These are phyloP conservation scores for Acanthamoeba royreba DNA, from an alignment of 208 protist genomes.

Conservation along the genomic window DNA sequence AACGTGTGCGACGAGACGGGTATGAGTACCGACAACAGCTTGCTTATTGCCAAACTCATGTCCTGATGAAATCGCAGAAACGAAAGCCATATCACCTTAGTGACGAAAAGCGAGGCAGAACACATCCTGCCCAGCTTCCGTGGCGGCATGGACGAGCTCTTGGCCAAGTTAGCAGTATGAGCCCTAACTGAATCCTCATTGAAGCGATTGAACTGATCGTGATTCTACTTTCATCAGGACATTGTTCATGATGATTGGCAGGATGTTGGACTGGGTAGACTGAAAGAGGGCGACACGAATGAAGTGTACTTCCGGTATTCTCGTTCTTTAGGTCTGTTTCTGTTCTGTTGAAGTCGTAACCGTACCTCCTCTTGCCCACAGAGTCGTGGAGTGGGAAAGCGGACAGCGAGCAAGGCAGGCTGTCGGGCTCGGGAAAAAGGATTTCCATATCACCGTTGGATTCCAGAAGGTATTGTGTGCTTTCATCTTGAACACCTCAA, in stretches of 20 bases:
- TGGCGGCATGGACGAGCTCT: not conserved
- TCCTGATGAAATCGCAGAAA: not conserved
- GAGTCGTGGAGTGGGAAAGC: not conserved
- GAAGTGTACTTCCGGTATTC: slow-evolving; percentile 5
- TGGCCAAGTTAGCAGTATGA: not conserved
- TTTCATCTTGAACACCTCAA: not conserved
- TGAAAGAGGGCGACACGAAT: not conserved
- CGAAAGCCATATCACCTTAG: not conserved
- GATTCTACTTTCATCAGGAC: not conserved
- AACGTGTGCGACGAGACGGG: not conserved
- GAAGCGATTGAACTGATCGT: not conserved
- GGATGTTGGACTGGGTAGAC: not conserved
- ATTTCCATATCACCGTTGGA: not conserved
- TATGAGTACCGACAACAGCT: not conserved
- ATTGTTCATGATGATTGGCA: not conserved
- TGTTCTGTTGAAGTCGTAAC: too few relatives aligned
- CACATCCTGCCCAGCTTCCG: not conserved
- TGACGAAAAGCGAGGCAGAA: not conserved
- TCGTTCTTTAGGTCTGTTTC: too few relatives aligned
- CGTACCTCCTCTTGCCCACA: too few relatives aligned
- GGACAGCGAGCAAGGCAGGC: not conserved
- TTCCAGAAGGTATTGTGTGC: not conserved
- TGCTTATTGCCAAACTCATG: not conserved
- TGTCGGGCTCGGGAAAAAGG: not conserved
- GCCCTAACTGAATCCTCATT: not conserved